Evolutionary conservation across 306 rosid species (phyloP), one percentile per base, ranked within the genome.

Genomic region (Senna tora): DNA sequence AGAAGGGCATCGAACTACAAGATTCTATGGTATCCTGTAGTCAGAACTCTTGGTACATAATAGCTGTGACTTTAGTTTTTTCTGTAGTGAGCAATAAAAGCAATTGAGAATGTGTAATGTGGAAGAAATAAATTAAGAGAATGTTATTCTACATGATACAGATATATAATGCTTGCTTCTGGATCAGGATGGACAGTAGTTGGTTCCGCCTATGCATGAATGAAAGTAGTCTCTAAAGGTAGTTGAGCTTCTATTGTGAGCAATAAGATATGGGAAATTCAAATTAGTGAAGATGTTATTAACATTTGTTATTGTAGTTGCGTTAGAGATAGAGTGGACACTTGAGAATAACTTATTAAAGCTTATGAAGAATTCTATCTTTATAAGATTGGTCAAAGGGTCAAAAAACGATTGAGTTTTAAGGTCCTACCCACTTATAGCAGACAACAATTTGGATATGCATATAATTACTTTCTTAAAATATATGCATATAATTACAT

Each of bases 341-440:
- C 25, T 10, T 14, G 5, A 13, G 9, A 32, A 39, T 63, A 28
- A 22, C 32, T 50, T 5, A 0, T 14, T 34, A 38, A 14, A 57
- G 58, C 20, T 41, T 41, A 56, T 57, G 5, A 50, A 54, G 46
- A 55, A 30, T 56, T 42, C 25, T 56, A 28, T 42, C 30, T 71
- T 22, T 71, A 42, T 57, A 25, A 3, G 30, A 42, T 42, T 1
- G 15, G 47, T 10, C 47, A 42, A 42, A 10, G 47, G 47, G 14
- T 15, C 4, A 42, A 42, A 42, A 42, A 45, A 4, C n/a, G 50
- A 45, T 45, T 4, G 50, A 5, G 14, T 12, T 4, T 16, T 13
- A 45, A 41, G 17, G 6, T 45, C 50, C 17, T 45, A 3, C 17
- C 17, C 6, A 4, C 17, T 45, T 14, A 45, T 14, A 15, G 14